Evolutionary conservation across 352 stramenopile species (phyloP), one percentile per base, ranked within the genome.

Genomic region (Aphanomyces cochlioides): DNA sequence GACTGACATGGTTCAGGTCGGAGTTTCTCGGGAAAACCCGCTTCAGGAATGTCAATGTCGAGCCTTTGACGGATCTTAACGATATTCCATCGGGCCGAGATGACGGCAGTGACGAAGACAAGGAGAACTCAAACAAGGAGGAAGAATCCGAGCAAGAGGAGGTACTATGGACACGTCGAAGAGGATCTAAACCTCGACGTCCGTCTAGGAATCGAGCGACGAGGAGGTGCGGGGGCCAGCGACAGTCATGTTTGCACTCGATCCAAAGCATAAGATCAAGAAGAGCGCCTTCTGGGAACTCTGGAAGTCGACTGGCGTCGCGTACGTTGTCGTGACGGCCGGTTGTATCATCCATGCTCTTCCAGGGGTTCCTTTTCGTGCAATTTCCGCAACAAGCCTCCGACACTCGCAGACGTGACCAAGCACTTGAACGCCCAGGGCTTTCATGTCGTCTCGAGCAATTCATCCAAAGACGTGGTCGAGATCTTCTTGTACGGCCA

Each of bases 311-410:
- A 47, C 19, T 0, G 45, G 61, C 17, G 64, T 70, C 45, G 48
- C 64, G 64, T 70, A 61, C 48, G 64, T 70, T 12, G n/a, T 66
- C 15, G 48, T 36, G 21, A 37, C 53, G 37, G 10, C 36, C 6
- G 57, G 10, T 15, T 19, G 37, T 19, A n/a, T 15, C n/a, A 19
- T 37, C 2, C 47, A 10, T n/a, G 8, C 10, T 13, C 13, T 45
- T 47, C 28, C 59, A 91, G 83, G 12, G 85, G 85, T 43, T 86
- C 83, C 1, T 93, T 93, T 50, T 90, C 85, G 43, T 93, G 85
- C 64, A 77, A 73, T 12, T 87, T 90, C 45, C 72, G 67, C 7
- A 90, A 90, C 65, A 70, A 85, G 54, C 34, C 64, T 15, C 82
- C 82, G 47, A 79, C 68, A 7, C 73, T 75, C 39, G 37, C 73